A percentile compares a stretch with the other conserved stretches of the same genome.
These are phyloP conservation scores for Biscutella laevigata DNA, from an alignment of 441 rosid species.

Conservation along the genomic window DNA sequence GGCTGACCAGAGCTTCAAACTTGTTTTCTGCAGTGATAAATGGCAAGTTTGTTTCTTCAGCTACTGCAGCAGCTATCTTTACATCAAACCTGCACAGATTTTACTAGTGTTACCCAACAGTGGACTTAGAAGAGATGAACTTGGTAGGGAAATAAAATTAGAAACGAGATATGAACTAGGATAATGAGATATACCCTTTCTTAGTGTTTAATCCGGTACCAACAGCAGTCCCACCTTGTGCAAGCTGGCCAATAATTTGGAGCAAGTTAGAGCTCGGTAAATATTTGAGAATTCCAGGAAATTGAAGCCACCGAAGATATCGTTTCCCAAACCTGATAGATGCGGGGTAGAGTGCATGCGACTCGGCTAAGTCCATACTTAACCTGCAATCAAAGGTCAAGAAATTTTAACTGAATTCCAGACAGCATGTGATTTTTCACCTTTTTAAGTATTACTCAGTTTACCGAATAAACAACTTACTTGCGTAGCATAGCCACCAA, in stretches of 20 bases:
- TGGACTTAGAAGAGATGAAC: neutral
- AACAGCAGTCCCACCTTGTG: conserved; percentile 98
- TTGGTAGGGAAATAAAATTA: neutral
- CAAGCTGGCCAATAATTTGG: conserved; percentile 55
- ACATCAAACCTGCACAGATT: conserved; percentile 63
- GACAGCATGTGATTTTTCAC: neutral
- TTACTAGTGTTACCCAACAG: neutral
- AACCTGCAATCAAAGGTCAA: conserved; percentile 69
- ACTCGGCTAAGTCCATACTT: conserved; percentile 67
- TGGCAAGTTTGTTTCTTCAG: conserved; percentile 82
- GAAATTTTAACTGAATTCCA: too few relatives aligned
- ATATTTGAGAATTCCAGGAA: neutral
- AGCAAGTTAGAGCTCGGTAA: conserved; percentile 27
- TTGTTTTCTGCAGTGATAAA: conserved; percentile 90
- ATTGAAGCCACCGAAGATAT: conserved; percentile 5
- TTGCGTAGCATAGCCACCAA: conserved; percentile 91
- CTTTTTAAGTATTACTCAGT: too few relatives aligned
- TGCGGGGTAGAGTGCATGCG: conserved; percentile 61
- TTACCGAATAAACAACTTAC: conserved; percentile 33
- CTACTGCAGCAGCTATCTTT: conserved; percentile 86
- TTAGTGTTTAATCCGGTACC: conserved; percentile 96
- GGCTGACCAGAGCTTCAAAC: conserved; percentile 88
- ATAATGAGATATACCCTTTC: conserved; percentile 72
- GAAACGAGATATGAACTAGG: too few relatives aligned
- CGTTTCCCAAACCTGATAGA: conserved; percentile 67